phyloP scores from a whole-genome alignment of 2,329 filamentous ascomycete genomes.

The Colletotrichum navitas region DNA sequence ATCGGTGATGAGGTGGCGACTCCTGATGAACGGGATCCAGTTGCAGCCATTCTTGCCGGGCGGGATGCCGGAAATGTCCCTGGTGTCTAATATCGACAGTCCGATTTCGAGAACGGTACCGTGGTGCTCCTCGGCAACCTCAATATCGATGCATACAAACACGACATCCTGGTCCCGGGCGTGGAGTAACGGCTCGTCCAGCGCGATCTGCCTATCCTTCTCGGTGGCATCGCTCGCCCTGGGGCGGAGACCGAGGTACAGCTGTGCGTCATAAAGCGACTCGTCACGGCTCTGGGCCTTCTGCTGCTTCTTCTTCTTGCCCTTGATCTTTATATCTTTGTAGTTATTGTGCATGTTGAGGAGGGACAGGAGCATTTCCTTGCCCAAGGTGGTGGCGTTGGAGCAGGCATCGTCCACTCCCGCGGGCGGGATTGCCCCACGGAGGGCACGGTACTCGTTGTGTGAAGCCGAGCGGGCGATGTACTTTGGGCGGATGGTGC shows the following conservation, averaged over 20 bases:
- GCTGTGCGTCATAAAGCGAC: conserved; percentile 33
- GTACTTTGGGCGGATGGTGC: conserved; percentile 75
- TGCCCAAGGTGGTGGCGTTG: conserved; percentile 14
- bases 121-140: conserved; percentile 79
- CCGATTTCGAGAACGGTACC: conserved; percentile 86
- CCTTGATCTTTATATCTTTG: conserved; percentile 44
- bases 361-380: conserved; percentile 29
- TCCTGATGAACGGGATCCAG: conserved; percentile 77
- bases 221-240: conserved; percentile 2
- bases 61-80: conserved; percentile 61
- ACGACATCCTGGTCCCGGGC: conserved; percentile 53
- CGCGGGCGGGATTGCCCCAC: conserved; percentile 19
- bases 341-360: conserved; percentile 43
- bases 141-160: conserved; percentile 85
- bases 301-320: conserved; percentile 32
- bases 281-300: conserved; percentile 30
- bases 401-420: conserved; percentile 21
- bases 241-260: conserved; percentile 40
- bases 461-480: conserved; percentile 65
- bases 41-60: conserved; percentile 72
- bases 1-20: conserved; percentile 80
- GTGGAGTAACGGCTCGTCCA: conserved; percentile 22
- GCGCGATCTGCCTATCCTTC: conserved; percentile 23
- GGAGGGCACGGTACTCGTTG: conserved; percentile 32
- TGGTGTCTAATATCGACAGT: conserved; percentile 82